phyloP scores from a whole-genome alignment of 805 yeast species.

The Jamesozyma lodderae region DNA sequence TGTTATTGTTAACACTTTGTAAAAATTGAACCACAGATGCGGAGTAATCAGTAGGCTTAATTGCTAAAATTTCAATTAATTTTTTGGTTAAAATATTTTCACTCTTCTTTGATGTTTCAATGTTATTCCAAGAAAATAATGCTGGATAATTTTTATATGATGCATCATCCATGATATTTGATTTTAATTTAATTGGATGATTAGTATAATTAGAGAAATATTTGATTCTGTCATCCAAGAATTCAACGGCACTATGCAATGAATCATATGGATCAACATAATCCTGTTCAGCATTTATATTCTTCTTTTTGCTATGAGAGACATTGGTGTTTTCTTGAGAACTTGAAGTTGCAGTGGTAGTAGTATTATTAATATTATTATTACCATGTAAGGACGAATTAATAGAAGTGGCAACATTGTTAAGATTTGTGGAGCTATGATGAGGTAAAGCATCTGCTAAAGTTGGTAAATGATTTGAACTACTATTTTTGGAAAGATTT shows the following conservation, averaged over 20 bases:
- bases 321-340: constrained; percentile 1
- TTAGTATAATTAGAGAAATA: constrained; percentile 33
- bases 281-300: constrained; percentile 29
- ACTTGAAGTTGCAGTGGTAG: constrained; percentile 5
- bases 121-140: constrained; percentile 39
- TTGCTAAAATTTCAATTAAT: constrained; percentile 31
- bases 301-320: constrained; percentile 21
- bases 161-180: constrained; percentile 23
- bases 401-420: neutral
- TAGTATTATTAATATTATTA: neutral
- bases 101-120: constrained; percentile 30
- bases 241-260: constrained; percentile 37
- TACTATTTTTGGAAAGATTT: constrained; percentile 18
- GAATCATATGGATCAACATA: constrained; percentile 40
- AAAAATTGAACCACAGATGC: constrained; percentile 27
- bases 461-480: constrained; percentile 23
- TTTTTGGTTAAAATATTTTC: constrained; percentile 26
- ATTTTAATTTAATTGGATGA: constrained; percentile 33
- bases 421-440: constrained; percentile 1
- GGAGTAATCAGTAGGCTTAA: constrained; percentile 28
- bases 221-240: constrained; percentile 41
- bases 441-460: constrained; percentile 17
- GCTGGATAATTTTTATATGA: constrained; percentile 33
- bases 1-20: constrained; percentile 19
- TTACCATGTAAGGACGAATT: neutral